phyloP scores from a whole-genome alignment of 306 rosid species.

The Spatholobus suberectus region DNA sequence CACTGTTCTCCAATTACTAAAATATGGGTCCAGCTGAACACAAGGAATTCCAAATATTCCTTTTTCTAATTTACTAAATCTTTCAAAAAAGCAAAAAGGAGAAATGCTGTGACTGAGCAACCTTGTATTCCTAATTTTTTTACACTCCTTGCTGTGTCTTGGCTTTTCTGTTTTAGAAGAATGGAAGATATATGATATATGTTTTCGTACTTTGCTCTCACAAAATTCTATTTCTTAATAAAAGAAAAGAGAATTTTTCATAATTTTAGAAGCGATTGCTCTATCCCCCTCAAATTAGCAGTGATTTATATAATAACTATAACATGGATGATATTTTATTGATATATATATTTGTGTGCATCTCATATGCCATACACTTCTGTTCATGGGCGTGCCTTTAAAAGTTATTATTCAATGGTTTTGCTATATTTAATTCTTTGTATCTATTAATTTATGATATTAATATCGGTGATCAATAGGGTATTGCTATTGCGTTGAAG shows the following conservation, averaged over 20 bases:
- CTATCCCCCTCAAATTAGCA: conserved; percentile 2
- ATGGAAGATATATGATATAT: neutral
- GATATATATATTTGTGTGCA: conserved; percentile 18
- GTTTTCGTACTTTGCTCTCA: neutral
- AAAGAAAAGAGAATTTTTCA: neutral
- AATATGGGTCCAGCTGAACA: too few species aligned
- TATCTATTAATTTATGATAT: conserved; percentile 24
- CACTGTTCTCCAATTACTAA: too few species aligned
- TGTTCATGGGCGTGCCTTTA: neutral
- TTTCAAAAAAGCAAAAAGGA: too few species aligned
- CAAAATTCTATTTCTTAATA: neutral
- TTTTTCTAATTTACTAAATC: too few species aligned
- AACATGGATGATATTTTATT: neutral
- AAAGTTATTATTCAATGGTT: conserved; percentile 18
- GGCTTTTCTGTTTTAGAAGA: neutral
- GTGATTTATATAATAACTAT: neutral
- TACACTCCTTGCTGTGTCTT: neutral
- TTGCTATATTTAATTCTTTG: neutral
- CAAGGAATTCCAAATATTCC: too few species aligned
- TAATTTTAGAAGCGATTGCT: neutral
- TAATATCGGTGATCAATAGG: conserved; percentile 56
- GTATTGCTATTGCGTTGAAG: conserved; percentile 87
- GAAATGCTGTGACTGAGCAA: neutral
- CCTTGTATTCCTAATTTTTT: neutral
- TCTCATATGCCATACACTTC: neutral